Base-by-base conservation (phyloP, 441 rosid species). In the Metrosideros polymorpha region DNA sequence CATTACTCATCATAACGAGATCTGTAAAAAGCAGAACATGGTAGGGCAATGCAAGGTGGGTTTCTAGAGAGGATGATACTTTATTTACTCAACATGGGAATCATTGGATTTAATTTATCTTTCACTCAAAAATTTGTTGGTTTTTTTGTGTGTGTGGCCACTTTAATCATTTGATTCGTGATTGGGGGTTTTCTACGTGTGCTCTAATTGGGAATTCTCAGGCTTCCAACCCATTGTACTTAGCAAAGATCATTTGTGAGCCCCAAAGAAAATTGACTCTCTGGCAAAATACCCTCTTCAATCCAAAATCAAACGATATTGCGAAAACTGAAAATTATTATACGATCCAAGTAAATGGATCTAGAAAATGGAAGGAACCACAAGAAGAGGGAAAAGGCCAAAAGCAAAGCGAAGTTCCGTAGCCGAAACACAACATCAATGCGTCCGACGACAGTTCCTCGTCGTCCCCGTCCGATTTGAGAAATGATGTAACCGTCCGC, bases 391-490 rank as follows among this genome's bases (percentile, higher is more conserved):
- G 42, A 15, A 30, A 61, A 14, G 25, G 12, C 39, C 1, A 7
- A 32, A 30, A 32, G 7, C 71, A 29, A 3, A 57, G 9, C 66
- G 3, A 57, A 6, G 66, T n/a, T 57, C 1, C 18, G 66, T 6
- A 29, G 30, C 15, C 24, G 3, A 30, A 61, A n/a, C 2, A 30
- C 39, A 4, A 14, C 24, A 1, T 61, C 22, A 1, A 7, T 30
- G 8, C 42, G 5, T 15, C 30, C 22, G 10, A 61, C 0, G 39
- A 32, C 24, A 8, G 39, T 17, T 12, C 39, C 75, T 61, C 42
- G 0, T 7, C 3, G 43, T 63, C 25, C 9, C 0, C 3, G 35
- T 29, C 35, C 2, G 76, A 17, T 8, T 30, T 2, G 25, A 1
- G 39, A 7, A 61, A 29, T 2, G 76, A 43, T 8, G 43, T 63